Evolutionary conservation across 2,329 filamentous ascomycete genomes (phyloP), one percentile per base, ranked within the genome.

Genomic region (Neofusicoccum umdonicola): DNA sequence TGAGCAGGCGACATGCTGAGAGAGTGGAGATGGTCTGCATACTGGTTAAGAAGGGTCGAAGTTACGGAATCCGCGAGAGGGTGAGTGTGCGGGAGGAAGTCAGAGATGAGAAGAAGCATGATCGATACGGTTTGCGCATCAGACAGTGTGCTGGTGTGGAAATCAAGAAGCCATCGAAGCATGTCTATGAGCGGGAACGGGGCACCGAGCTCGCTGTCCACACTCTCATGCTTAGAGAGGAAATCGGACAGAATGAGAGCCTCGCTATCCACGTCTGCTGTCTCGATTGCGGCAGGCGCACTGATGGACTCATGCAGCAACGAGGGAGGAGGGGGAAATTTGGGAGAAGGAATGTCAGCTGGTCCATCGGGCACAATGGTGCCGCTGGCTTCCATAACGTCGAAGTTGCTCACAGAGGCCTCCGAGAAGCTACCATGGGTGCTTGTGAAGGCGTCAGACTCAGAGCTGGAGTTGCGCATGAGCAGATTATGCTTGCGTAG

Each of bases 51-150:
- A 15, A 78, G 75, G 13, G 63, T 17, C 1, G 63, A 54, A 15
- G 44, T 74, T 69, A 44, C 66, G 34, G 69, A 31, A 17, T 70
- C 69, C 22, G 73, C 67, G 4, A 76, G 71, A 35, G 73, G 69
- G 42, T 79, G 75, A 9, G 77, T 79, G 63, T 75, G 76, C 22
- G 81, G 77, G 35, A 84, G 72, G 66, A 83, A 71, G 39, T 83
- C 78, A 27, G 77, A 71, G 5, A 84, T 66, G 15, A 84, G 75
- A 5, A 83, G 73, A 12, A 84, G 69, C 3, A 85, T 73, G 35
- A 80, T 73, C 0, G 81, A 77, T 1, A 81, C 76, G 45, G 81
- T 79, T 68, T 85, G 83, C 8, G 79, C 78, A 63, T 82, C 79
- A 13, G 77, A 75, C 48, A 78, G 71, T 1, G 71, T 74, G 9